Conservation (phyloP, 306 rosid genomes). For the Sesbania bispinosa region DNA sequence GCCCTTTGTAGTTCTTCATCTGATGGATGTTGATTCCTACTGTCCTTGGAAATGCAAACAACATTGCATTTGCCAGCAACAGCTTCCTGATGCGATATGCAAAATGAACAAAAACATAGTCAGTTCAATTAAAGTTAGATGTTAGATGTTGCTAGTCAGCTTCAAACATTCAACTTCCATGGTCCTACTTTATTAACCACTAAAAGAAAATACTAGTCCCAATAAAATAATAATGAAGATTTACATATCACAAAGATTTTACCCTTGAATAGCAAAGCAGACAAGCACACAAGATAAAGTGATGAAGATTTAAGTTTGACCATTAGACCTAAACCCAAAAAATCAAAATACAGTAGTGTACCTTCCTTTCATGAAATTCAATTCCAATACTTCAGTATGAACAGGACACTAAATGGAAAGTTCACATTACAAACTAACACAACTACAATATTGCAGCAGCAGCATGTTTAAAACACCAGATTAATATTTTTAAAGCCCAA, state of each 20-base stretch:
- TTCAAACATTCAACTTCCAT: background rate
- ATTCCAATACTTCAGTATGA: background rate
- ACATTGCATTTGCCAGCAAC: slow-evolving; percentile 87
- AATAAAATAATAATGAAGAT: background rate
- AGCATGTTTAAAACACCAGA: background rate
- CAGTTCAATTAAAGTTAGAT: background rate
- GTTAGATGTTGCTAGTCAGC: background rate
- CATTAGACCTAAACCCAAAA: background rate
- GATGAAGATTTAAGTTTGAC: background rate
- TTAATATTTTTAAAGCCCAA: background rate
- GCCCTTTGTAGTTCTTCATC: slow-evolving; percentile 53
- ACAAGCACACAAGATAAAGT: background rate
- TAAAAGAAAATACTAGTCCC: background rate
- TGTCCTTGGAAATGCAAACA: slow-evolving; percentile 62
- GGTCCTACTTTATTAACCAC: background rate
- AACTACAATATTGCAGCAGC: background rate
- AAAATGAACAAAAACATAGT: background rate
- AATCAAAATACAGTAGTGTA: background rate
- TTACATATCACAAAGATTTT: background rate
- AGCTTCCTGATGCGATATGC: slow-evolving; percentile 59
- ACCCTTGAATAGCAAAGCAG: background rate
- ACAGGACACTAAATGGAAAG: background rate
- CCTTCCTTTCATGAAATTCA: background rate
- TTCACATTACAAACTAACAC: background rate
- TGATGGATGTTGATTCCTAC: slow-evolving; percentile 57